These are phyloP conservation scores for Gossypium turneri DNA, from an alignment of 345 rosid genomes.

Conservation along the genomic window DNA sequence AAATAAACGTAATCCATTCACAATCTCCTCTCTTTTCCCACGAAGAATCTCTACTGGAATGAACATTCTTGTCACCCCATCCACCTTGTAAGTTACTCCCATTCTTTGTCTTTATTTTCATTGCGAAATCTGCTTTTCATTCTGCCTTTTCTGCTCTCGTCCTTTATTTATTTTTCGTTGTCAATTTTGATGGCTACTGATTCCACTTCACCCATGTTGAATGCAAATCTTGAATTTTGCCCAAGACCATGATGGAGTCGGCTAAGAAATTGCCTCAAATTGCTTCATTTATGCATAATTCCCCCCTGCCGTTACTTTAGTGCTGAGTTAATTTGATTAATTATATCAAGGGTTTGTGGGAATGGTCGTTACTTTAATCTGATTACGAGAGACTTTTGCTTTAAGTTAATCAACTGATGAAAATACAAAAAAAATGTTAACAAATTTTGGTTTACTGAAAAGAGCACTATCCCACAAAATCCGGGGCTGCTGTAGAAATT, in stretches of 20 bases:
- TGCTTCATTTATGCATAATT: background rate
- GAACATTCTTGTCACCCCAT: slow-evolving; percentile 1
- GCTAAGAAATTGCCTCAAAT: background rate
- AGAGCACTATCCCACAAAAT: background rate
- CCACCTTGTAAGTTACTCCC: slow-evolving; percentile 5
- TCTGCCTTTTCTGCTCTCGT: background rate
- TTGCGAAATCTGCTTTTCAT: background rate
- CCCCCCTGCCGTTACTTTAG: background rate
- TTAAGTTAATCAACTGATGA: background rate
- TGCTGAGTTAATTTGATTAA: background rate
- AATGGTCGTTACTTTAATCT: background rate
- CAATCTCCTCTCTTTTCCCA: background rate
- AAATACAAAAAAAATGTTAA: background rate
- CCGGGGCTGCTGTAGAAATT: background rate
- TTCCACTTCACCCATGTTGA: background rate
- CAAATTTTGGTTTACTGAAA: background rate
- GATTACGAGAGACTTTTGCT: background rate
- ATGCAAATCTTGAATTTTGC: background rate
- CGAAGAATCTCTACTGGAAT: background rate
- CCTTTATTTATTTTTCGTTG: background rate
- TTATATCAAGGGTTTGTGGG: background rate
- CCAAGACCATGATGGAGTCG: background rate
- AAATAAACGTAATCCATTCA: background rate
- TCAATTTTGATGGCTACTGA: background rate
- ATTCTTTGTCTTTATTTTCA: background rate